Evolutionary conservation across 208 protist genomes (phyloP).

Genomic region (Strigomonas oncopelti): DNA sequence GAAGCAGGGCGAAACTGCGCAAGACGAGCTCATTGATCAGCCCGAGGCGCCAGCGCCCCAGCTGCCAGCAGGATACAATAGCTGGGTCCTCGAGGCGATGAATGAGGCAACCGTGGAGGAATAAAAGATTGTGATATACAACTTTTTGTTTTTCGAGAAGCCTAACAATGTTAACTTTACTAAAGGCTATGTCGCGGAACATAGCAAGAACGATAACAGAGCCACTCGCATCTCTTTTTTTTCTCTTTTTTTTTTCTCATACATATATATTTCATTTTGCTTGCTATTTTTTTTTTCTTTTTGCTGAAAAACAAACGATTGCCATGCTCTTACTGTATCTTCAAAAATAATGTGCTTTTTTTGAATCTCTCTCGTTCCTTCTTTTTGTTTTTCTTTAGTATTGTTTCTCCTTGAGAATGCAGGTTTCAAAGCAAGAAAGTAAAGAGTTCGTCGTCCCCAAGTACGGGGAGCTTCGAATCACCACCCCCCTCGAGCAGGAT

Average conservation of each 20-base stretch:
- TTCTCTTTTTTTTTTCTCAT: neutral
- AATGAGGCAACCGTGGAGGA: neutral
- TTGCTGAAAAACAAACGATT: neutral
- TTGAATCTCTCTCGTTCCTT: neutral
- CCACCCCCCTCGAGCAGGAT: slow-evolving; percentile 19
- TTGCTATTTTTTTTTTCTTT: neutral
- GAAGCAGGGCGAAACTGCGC: slow-evolving; percentile 31
- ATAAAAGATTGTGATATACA: too few species aligned
- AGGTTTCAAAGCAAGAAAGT: neutral
- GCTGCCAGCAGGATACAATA: slow-evolving; percentile 56
- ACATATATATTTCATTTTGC: too few species aligned
- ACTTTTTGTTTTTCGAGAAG: too few species aligned
- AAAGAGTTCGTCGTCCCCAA: slow-evolving; percentile 38
- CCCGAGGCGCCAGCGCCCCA: slow-evolving; percentile 40
- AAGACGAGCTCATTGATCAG: slow-evolving; percentile 40
- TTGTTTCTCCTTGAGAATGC: slow-evolving; percentile 1
- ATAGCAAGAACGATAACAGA: too few species aligned
- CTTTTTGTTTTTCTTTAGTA: neutral
- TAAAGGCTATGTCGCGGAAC: too few species aligned
- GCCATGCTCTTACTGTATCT: neutral
- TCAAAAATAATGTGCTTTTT: neutral
- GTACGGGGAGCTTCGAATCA: slow-evolving; percentile 55
- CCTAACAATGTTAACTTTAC: too few species aligned
- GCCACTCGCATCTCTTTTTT: too few species aligned
- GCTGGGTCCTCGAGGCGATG: slow-evolving; percentile 50